Base-by-base conservation (phyloP, 2,329 filamentous ascomycete genomes). In the Diaporthe sp. region DNA sequence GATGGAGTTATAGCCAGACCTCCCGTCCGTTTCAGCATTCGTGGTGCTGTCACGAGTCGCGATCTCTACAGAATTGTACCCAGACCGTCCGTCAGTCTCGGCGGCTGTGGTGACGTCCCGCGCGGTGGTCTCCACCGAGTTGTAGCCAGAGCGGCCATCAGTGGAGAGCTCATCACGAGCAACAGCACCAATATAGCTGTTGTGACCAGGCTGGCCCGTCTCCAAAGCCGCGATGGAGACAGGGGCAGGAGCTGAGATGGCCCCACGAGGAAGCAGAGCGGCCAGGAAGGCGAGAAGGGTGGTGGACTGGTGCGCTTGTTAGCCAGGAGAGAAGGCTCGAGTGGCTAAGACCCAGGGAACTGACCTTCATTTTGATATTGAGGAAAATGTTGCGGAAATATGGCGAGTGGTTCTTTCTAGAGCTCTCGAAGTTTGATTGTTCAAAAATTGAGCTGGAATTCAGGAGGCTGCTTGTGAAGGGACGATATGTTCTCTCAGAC, bases 331-430 rank as follows among this genome's bases (percentile, higher is more conserved):
- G 9, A 33, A n/a, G n/a, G n/a, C n/a, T 19, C 12, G 2, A 55
- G 15, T 52, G 19, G 15, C 17, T 35, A 12, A 45, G n/a, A 9
- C 2, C 35, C 1, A 45, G 9, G 9, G 33, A 19, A 22, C 70
- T 54, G 45, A 64, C 57, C 57, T 64, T 64, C 70, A 72, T 64
- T 12, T 64, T 64, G 15, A 42, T n/a, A 4, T 22, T n/a, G 19
- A 33, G 17, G 7, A 6, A 7, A 28, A 30, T 19, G 12, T n/a
- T 33, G 40, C 15, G 6, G 25, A 25, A 25, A 9, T 5, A 4
- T 17, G 35, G 22, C 7, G 7, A 33, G 10, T 0, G 7, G 2
- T 8, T 17, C 9, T 19, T 52, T n/a, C 2, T 19, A 28, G 8
- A 19, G 9, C 13, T 42, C n/a, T 42, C 9, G 19, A 42, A 25